Evolutionary conservation across 495 filamentous ascomycete species (phyloP).

Genomic region (Penicillium cataractarum): DNA sequence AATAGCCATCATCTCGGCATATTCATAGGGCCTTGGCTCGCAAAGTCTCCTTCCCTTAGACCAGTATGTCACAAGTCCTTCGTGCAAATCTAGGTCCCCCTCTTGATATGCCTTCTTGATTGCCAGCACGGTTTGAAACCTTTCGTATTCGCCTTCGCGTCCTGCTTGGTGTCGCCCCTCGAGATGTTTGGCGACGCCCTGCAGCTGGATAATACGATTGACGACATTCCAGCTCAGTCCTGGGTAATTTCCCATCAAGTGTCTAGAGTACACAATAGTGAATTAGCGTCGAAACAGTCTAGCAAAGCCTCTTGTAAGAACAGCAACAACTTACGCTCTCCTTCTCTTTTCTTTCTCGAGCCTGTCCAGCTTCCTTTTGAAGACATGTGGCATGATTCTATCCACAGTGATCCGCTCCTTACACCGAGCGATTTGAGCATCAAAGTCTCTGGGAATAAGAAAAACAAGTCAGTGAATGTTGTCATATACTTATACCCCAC

Average conservation of each 20-base stretch:
- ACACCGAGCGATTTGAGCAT: background rate
- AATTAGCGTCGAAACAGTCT: background rate
- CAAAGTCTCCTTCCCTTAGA: background rate
- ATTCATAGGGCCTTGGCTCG: background rate
- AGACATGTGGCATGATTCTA: background rate
- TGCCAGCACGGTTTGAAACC: background rate
- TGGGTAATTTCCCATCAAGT: background rate
- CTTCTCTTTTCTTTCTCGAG: background rate
- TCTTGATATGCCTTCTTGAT: background rate
- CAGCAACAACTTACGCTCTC: background rate
- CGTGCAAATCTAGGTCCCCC: background rate
- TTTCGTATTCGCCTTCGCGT: background rate
- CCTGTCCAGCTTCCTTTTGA: background rate
- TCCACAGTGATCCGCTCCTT: background rate
- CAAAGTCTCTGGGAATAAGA: background rate
- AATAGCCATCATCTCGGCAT: background rate
- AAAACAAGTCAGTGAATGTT: background rate
- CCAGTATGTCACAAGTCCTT: background rate
- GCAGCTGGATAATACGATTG: background rate
- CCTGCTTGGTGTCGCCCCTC: background rate
- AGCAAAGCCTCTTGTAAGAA: background rate
- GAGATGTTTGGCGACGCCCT: background rate
- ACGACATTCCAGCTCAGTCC: background rate
- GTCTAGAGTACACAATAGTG: background rate
- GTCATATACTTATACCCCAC: background rate